Conservation (phyloP, 1,139 yeast genomes). For the Tardiomyces depauwii region DNA sequence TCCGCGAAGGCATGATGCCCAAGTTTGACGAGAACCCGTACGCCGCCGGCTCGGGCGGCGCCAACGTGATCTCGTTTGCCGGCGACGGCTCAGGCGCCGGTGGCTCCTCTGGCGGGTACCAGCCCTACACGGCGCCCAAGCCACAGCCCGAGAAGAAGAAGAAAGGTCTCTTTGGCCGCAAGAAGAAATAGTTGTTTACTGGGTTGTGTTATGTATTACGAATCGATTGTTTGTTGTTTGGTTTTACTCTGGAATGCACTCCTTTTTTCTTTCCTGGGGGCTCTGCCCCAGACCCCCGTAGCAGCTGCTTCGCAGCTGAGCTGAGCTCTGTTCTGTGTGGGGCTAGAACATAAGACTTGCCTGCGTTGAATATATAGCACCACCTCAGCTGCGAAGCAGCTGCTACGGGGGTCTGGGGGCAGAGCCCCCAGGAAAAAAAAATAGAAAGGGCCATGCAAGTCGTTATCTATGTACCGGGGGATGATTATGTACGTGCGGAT, state of each 20-base stretch:
- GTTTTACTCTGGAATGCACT: background rate
- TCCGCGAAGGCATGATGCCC: constrained; percentile 29
- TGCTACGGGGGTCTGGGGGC: too few species aligned
- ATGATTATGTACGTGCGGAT: too few species aligned
- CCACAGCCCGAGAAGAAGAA: constrained; percentile 47
- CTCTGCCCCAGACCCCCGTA: too few species aligned
- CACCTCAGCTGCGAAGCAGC: too few species aligned
- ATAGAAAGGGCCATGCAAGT: too few species aligned
- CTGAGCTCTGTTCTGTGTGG: too few species aligned
- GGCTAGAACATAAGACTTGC: too few species aligned
- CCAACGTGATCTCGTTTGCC: constrained; percentile 24
- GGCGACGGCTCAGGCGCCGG: constrained; percentile 52
- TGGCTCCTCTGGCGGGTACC: constrained; percentile 32
- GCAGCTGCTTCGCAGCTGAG: too few species aligned
- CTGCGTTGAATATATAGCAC: too few species aligned
- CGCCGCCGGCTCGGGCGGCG: constrained; percentile 17
- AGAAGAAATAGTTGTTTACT: constrained; percentile 29
- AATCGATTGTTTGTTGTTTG: too few species aligned
- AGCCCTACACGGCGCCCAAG: constrained; percentile 8
- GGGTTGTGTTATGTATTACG: background rate
- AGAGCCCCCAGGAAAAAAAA: background rate
- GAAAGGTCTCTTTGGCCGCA: constrained; percentile 66
- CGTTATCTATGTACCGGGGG: too few species aligned
- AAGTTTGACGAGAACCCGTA: constrained; percentile 29
- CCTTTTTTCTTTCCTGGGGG: background rate